Conservation (phyloP, 139 green algal genomes). For the Coelastrella sp. region DNA sequence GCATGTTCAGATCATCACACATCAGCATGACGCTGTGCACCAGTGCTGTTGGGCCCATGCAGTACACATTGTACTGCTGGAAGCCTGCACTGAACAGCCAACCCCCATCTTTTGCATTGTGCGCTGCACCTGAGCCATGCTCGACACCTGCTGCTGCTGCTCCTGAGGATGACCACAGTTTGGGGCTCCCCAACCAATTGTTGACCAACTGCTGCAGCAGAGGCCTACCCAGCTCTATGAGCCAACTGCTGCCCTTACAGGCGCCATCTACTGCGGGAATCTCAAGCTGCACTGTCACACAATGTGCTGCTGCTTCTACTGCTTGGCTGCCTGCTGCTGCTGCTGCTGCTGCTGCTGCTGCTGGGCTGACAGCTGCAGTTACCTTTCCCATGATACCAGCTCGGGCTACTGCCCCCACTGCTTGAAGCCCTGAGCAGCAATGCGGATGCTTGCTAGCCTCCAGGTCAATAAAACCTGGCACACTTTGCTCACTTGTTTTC, state of each 20-base stretch:
- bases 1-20: background rate
- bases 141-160: background rate
- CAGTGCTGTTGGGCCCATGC: background rate
- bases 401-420: background rate
- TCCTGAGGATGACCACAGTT: too few species aligned
- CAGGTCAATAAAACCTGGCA: background rate
- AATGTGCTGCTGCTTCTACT: background rate
- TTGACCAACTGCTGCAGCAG: background rate
- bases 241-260: background rate
- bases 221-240: background rate
- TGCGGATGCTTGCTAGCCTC: background rate
- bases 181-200: background rate
- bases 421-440: background rate
- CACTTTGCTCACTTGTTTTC: background rate
- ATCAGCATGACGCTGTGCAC: background rate
- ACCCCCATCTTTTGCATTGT: too few species aligned
- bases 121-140: too few species aligned
- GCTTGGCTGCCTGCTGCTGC: background rate
- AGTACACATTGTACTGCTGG: constrained; percentile 10
- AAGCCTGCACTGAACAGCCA: too few species aligned
- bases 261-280: background rate
- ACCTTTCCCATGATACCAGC: background rate
- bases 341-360: background rate
- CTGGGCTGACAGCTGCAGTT: background rate
- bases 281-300: background rate